phyloP scores from a whole-genome alignment of 345 rosid species.

The Eucalyptus regnans region DNA sequence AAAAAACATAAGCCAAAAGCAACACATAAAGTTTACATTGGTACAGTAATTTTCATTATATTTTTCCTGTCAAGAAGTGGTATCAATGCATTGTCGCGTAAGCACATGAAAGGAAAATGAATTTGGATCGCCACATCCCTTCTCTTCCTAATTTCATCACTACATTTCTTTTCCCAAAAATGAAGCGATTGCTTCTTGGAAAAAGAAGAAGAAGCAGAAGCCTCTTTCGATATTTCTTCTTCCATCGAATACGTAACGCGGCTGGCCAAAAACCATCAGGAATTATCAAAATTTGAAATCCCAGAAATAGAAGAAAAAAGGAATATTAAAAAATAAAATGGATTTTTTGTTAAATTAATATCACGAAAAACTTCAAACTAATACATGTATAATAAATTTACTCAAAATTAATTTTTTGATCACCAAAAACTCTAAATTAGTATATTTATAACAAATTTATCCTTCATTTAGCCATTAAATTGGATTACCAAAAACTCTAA shows the following conservation, averaged over 20 bases:
- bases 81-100: background rate
- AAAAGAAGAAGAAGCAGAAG: background rate
- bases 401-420: no score
- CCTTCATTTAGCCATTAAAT: no score
- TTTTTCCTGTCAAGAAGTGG: background rate
- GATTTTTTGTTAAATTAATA: no score
- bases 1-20: background rate
- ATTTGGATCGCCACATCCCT: background rate
- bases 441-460: no score
- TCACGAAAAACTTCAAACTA: accelerated
- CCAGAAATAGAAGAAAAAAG: background rate
- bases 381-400: no score
- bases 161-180: background rate
- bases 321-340: background rate
- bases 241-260: background rate
- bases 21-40: background rate
- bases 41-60: background rate
- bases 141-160: background rate
- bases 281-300: background rate
- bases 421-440: no score
- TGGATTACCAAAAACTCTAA: accelerated
- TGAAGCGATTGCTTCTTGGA: background rate
- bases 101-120: background rate
- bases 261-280: background rate
- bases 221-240: background rate